Conservation (phyloP, 345 rosid genomes). For the Eucalyptus fibrosa region DNA sequence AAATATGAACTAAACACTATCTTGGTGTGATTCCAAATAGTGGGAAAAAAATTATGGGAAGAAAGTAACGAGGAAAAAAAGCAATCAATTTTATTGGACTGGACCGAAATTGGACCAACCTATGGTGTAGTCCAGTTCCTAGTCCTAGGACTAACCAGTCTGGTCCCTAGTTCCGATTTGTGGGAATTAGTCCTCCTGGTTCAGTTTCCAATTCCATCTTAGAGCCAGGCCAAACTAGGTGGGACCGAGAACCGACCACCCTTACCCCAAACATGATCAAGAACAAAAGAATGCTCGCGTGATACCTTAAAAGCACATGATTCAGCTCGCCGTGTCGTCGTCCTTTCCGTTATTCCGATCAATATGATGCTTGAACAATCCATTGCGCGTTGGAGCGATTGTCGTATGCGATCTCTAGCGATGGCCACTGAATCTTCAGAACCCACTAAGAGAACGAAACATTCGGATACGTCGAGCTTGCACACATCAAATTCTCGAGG, state of each 20-base stretch:
- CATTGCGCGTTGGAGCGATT: background rate
- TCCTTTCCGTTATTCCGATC: background rate
- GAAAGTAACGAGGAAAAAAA: too few species aligned
- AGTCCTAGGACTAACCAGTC: too few species aligned
- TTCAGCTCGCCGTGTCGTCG: background rate
- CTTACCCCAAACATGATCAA: background rate
- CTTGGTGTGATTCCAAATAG: too few species aligned
- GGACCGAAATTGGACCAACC: too few species aligned
- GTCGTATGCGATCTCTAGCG: background rate
- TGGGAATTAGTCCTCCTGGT: rapidly evolving
- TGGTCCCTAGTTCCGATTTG: too few species aligned
- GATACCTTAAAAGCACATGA: background rate
- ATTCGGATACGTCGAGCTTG: background rate
- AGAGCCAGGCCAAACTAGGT: too few species aligned
- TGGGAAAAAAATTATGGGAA: too few species aligned
- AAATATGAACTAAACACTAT: too few species aligned
- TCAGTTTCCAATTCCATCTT: too few species aligned
- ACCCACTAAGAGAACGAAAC: background rate
- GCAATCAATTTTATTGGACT: too few species aligned
- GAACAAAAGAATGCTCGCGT: background rate
- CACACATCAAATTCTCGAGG: background rate
- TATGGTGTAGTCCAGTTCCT: rapidly evolving
- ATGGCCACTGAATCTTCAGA: background rate
- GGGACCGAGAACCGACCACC: too few species aligned
- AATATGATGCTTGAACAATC: background rate